Percentiles rank a stretch among this genome's conserved stretches.
Evolutionary conservation across 345 rosid genomes (phyloP).

Genomic region (Camelina hispida): DNA sequence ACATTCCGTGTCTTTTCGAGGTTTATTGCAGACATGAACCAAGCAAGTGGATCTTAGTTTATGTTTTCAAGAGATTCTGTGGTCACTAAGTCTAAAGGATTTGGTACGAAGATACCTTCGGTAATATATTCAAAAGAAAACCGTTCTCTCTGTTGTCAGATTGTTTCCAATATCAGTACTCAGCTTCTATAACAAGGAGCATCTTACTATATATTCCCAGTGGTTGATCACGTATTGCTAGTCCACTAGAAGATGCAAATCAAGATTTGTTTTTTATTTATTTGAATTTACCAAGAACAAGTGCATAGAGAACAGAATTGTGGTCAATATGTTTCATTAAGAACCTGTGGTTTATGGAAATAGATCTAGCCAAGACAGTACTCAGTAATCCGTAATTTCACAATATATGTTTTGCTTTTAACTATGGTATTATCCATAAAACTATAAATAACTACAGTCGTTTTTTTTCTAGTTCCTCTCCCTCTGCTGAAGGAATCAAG

Average conservation of each 20-base stretch:
- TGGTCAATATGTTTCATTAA: not conserved
- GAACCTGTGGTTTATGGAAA: constrained; percentile 7
- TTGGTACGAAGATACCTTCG: constrained; percentile 39
- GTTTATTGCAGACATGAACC: constrained; percentile 32
- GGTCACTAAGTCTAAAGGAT: constrained; percentile 30
- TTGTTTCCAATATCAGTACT: constrained; percentile 2
- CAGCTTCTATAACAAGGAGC: constrained; percentile 22
- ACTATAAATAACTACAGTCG: too few species aligned
- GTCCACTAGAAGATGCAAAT: constrained; percentile 27
- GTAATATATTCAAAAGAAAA: constrained; percentile 17
- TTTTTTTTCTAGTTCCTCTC: constrained; percentile 7
- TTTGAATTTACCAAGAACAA: constrained; percentile 24
- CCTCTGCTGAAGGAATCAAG: constrained; percentile 35
- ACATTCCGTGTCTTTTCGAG: constrained; percentile 22
- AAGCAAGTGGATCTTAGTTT: constrained; percentile 39
- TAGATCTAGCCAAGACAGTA: constrained; percentile 1
- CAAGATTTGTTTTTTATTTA: constrained; percentile 8
- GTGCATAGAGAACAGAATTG: not conserved
- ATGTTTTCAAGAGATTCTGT: constrained; percentile 41
- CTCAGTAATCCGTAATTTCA: not conserved
- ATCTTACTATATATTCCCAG: constrained; percentile 20
- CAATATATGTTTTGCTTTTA: constrained; percentile 1
- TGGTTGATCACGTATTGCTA: constrained; percentile 21
- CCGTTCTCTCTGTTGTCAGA: constrained; percentile 10
- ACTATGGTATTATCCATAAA: constrained; percentile 22